These are phyloP conservation scores for Ballota nigra DNA, from an alignment of 257 asterid genomes.

Conservation along the genomic window DNA sequence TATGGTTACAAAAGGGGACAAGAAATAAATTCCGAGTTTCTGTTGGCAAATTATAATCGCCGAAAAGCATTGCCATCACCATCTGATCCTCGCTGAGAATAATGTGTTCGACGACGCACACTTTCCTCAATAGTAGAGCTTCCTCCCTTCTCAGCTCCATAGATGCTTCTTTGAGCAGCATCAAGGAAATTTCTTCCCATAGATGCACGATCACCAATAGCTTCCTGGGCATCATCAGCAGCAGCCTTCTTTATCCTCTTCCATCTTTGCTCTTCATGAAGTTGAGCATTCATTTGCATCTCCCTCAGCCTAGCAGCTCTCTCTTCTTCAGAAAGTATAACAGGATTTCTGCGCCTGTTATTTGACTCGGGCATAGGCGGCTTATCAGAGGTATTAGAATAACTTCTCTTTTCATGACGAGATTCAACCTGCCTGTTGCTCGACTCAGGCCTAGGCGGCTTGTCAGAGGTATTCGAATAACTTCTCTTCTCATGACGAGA, in stretches of 20 bases:
- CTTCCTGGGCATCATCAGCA: constrained; percentile 72
- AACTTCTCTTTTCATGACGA: constrained; percentile 25
- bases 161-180: constrained; percentile 72
- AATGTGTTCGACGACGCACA: constrained; percentile 82
- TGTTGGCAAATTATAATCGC: constrained; percentile 27
- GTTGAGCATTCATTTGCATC: constrained; percentile 92
- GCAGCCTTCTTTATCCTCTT: constrained; percentile 82
- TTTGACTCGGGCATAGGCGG: constrained; percentile 39
- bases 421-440: constrained; percentile 33
- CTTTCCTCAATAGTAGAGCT: constrained; percentile 95
- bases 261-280: constrained; percentile 93
- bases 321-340: constrained; percentile 84
- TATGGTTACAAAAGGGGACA: constrained; percentile 3
- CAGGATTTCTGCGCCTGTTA: constrained; percentile 41
- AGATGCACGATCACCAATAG: constrained; percentile 38
- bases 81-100: constrained; percentile 66
- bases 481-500: constrained; percentile 28
- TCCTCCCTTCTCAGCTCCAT: constrained; percentile 94
- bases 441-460: constrained; percentile 41
- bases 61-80: constrained; percentile 82
- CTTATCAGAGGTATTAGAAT: constrained; percentile 31
- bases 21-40: background rate
- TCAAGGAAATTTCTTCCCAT: constrained; percentile 79
- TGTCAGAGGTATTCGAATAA: constrained; percentile 30
- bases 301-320: constrained; percentile 81